Evolutionary conservation across 345 rosid species (phyloP).

Genomic region (Jatropha curcas): DNA sequence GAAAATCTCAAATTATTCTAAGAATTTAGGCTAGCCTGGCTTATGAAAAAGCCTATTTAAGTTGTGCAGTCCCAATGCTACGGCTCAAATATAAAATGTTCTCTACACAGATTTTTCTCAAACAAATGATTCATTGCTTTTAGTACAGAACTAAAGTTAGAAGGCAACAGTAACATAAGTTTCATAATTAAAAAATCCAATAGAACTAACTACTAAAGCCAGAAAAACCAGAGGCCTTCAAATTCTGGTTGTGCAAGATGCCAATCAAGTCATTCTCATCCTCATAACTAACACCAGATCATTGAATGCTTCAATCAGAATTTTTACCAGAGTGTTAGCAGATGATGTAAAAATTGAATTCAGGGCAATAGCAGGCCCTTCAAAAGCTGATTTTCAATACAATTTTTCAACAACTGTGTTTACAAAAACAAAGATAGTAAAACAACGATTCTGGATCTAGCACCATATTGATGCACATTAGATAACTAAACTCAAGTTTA

Average conservation of each 20-base stretch:
- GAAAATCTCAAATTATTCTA: too few relatives aligned
- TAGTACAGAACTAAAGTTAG: background rate
- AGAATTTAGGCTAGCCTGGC: too few relatives aligned
- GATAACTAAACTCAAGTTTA: background rate
- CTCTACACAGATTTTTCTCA: too few relatives aligned
- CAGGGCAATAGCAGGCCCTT: background rate
- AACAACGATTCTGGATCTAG: too few relatives aligned
- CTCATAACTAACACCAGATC: background rate
- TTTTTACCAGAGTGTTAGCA: background rate
- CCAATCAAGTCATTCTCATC: background rate
- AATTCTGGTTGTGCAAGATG: background rate
- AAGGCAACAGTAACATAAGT: background rate
- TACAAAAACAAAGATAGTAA: background rate
- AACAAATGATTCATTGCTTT: too few relatives aligned
- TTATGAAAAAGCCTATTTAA: too few relatives aligned
- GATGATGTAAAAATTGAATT: background rate
- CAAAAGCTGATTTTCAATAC: background rate
- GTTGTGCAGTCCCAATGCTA: too few relatives aligned
- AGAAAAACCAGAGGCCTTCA: background rate
- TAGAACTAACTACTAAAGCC: too few relatives aligned
- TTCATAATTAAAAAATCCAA: too few relatives aligned
- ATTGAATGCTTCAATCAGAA: background rate
- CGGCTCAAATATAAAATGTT: too few relatives aligned
- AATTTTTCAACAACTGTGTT: background rate
- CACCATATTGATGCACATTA: background rate